Evolutionary conservation across 805 yeast genomes (phyloP).

Genomic region (Wickerhamomyces canadensis): DNA sequence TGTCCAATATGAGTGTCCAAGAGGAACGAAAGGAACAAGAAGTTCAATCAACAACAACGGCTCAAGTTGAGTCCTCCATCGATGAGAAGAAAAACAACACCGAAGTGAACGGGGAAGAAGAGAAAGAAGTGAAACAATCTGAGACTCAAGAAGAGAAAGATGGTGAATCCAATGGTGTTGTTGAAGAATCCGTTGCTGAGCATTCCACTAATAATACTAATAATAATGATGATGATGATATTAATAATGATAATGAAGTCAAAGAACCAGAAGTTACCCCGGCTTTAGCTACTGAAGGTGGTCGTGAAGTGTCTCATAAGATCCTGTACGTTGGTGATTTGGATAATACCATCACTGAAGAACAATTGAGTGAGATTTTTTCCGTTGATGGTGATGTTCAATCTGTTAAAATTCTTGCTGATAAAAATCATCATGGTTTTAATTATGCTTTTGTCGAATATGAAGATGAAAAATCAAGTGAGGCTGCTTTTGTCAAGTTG

Average conservation of each 20-base stretch:
- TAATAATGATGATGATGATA: neutral
- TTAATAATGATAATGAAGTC: neutral
- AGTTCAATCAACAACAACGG: too few relatives aligned
- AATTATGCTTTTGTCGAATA: conserved; percentile 85
- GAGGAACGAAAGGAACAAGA: too few relatives aligned
- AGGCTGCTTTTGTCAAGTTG: conserved; percentile 52
- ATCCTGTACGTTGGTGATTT: conserved; percentile 76
- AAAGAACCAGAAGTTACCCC: conserved; percentile 34
- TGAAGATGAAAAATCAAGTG: conserved; percentile 51
- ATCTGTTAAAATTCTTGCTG: conserved; percentile 65
- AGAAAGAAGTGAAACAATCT: too few relatives aligned
- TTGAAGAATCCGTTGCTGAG: neutral
- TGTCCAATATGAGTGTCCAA: too few relatives aligned
- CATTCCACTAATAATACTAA: neutral
- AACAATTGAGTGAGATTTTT: conserved; percentile 54
- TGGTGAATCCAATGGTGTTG: neutral
- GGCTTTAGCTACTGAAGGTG: conserved; percentile 75
- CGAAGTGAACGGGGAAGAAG: conserved; percentile 4
- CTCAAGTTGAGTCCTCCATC: too few relatives aligned
- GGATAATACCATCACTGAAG: conserved; percentile 61
- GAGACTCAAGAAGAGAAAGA: too few relatives aligned
- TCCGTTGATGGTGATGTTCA: conserved; percentile 55
- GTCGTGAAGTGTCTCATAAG: conserved; percentile 70
- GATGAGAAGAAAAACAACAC: neutral
- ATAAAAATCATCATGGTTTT: conserved; percentile 66